These are phyloP conservation scores for Xylaria arbuscula DNA, from an alignment of 2,329 filamentous ascomycete genomes.

Conservation along the genomic window DNA sequence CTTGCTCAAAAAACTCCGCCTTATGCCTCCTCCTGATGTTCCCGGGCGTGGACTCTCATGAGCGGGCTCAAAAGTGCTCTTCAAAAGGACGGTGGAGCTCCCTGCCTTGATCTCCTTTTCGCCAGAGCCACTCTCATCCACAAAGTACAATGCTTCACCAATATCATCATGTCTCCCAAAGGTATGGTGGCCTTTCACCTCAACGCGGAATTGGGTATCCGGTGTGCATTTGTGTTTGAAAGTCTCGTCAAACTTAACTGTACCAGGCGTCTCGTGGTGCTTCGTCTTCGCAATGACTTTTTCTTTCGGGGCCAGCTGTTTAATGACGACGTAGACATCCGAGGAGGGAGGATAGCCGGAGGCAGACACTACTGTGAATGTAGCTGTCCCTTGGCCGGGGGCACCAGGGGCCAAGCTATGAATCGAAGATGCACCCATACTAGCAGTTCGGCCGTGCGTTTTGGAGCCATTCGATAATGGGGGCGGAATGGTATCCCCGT, in stretches of 20 bases:
- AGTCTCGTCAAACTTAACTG: conserved; percentile 78
- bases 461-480: conserved; percentile 49
- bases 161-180: conserved; percentile 86
- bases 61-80: conserved; percentile 73
- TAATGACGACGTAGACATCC: conserved; percentile 82
- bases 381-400: conserved; percentile 78
- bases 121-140: conserved; percentile 80
- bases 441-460: conserved; percentile 65
- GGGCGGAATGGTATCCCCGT: conserved; percentile 46
- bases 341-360: conserved; percentile 79
- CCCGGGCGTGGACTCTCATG: conserved; percentile 42
- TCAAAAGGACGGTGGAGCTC: conserved; percentile 75
- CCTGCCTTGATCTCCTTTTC: conserved; percentile 83
- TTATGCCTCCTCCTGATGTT: conserved; percentile 38
- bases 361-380: conserved; percentile 82
- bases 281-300: conserved; percentile 94
- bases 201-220: conserved; percentile 86
- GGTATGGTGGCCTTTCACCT: conserved; percentile 85
- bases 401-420: conserved; percentile 70
- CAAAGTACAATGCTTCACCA: conserved; percentile 87
- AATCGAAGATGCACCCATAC: conserved; percentile 73
- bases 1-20: conserved; percentile 48
- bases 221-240: conserved; percentile 83
- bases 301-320: conserved; percentile 72
- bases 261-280: conserved; percentile 79